Conservation (phyloP, 139 green algal genomes). For the Mesotaenium endlicherianum region DNA sequence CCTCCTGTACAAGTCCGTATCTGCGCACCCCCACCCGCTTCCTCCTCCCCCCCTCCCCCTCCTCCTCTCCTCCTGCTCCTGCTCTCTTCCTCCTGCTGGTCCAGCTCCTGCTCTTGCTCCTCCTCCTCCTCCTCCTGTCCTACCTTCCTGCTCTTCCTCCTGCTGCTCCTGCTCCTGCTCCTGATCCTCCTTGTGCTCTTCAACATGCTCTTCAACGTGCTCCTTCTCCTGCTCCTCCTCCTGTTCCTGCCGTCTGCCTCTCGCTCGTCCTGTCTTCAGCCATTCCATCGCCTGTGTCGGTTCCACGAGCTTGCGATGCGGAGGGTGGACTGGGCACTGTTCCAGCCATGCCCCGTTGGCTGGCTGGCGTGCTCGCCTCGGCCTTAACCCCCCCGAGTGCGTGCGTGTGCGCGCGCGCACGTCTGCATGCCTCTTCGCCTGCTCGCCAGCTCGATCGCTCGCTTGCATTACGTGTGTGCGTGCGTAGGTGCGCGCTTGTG, state of each 20-base stretch:
- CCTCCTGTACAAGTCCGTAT: slow-evolving; percentile 43
- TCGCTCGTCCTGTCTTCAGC: background rate
- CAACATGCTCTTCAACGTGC: background rate
- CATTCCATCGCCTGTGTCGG: too few relatives aligned
- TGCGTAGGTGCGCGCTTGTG: too few relatives aligned
- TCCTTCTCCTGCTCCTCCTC: background rate
- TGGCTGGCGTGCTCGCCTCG: too few relatives aligned
- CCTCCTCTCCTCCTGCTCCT: background rate
- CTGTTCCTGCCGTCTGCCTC: background rate
- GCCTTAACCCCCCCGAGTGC: too few relatives aligned
- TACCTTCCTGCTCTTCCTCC: background rate
- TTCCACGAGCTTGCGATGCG: too few relatives aligned
- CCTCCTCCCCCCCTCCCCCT: background rate
- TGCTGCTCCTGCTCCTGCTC: background rate
- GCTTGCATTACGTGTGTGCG: too few relatives aligned
- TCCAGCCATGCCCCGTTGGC: too few relatives aligned
- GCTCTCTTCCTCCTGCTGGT: background rate
- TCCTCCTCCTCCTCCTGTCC: background rate
- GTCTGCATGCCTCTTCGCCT: too few relatives aligned
- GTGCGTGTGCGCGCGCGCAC: too few relatives aligned
- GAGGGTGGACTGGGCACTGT: too few relatives aligned
- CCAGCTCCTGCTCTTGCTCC: background rate
- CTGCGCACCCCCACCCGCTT: background rate
- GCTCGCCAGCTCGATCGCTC: too few relatives aligned
- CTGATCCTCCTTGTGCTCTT: background rate